A percentile compares a stretch with the other conserved stretches of the same genome.
phyloP scores from a whole-genome alignment of 169 alveolate species.

The Eimeria necatrix region DNA sequence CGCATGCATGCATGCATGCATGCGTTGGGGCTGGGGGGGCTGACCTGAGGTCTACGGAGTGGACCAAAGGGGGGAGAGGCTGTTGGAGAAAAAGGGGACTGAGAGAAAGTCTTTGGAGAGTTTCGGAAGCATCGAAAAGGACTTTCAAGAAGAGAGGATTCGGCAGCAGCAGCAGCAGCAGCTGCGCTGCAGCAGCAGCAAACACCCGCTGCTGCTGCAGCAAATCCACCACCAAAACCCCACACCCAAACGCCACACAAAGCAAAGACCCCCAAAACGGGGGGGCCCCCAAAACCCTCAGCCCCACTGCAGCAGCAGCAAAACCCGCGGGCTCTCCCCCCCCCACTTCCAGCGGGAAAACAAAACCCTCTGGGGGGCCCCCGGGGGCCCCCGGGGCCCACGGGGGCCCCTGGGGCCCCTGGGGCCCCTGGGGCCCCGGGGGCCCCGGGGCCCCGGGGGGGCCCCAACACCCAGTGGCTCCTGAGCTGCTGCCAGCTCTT shows the following conservation, averaged over 20 bases:
- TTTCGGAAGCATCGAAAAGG: background rate
- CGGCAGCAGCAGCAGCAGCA: slow-evolving; percentile 37
- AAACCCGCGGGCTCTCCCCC: slow-evolving; percentile 1
- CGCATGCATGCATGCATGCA: background rate
- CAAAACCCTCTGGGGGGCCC: background rate
- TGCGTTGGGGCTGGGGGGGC: background rate
- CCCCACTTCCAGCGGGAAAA: background rate
- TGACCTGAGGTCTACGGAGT: slow-evolving; percentile 1
- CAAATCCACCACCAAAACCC: background rate
- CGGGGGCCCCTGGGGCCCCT: too few relatives aligned
- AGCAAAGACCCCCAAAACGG: background rate
- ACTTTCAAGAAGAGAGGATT: slow-evolving; percentile 16
- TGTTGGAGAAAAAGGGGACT: background rate
- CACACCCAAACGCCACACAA: background rate
- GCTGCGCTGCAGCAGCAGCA: slow-evolving; percentile 28
- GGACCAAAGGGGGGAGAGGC: background rate
- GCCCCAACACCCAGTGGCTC: too few relatives aligned
- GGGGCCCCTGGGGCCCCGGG: too few relatives aligned
- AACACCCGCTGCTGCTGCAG: background rate
- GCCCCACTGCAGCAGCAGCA: background rate
- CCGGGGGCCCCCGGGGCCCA: background rate
- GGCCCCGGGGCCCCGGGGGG: too few relatives aligned
- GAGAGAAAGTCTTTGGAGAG: background rate
- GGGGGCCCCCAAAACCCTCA: slow-evolving; percentile 26
- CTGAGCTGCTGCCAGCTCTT: too few relatives aligned